A percentile compares a stretch with the other conserved stretches of the same genome.
Conservation (phyloP, 805 yeast species). For the Ogataea glucozyma region DNA sequence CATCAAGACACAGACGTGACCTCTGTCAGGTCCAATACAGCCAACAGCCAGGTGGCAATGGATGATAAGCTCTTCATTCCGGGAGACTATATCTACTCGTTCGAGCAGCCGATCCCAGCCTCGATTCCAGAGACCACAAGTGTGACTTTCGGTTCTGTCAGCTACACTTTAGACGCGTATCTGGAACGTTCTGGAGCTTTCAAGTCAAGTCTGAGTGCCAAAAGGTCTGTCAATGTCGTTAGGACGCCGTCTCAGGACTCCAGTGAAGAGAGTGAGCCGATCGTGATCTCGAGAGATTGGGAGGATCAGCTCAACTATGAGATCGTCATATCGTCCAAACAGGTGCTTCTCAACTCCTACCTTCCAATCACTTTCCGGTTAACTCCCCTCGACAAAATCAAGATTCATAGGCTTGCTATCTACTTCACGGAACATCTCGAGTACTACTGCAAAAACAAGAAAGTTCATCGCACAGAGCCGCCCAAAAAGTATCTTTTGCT, state of each 20-base stretch:
- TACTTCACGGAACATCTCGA: conserved; percentile 88
- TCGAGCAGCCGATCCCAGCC: conserved; percentile 84
- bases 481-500: conserved; percentile 73
- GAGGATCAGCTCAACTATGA: conserved; percentile 89
- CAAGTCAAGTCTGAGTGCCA: conserved; percentile 70
- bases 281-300: conserved; percentile 89
- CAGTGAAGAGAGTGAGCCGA: conserved; percentile 90
- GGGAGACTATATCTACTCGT: conserved; percentile 90
- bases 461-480: conserved; percentile 92
- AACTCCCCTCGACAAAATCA: conserved; percentile 84
- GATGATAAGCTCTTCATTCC: conserved; percentile 56
- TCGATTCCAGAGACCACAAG: conserved; percentile 77
- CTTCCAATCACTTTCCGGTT: conserved; percentile 83
- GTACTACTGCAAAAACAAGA: conserved; percentile 81
- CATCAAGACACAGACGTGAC: conserved; percentile 23
- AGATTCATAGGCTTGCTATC: conserved; percentile 81
- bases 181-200: conserved; percentile 84
- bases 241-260: conserved; percentile 77
- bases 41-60: conserved; percentile 25
- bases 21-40: conserved; percentile 23
- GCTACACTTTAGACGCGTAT: conserved; percentile 66
- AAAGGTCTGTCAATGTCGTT: conserved; percentile 62
- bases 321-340: conserved; percentile 86
- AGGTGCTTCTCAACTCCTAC: conserved; percentile 78
- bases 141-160: conserved; percentile 80